A percentile compares a stretch with the other conserved stretches of the same genome.
Evolutionary conservation across 108 stramenopile species (phyloP).

Genomic region (Aureococcus anophagefferens): DNA sequence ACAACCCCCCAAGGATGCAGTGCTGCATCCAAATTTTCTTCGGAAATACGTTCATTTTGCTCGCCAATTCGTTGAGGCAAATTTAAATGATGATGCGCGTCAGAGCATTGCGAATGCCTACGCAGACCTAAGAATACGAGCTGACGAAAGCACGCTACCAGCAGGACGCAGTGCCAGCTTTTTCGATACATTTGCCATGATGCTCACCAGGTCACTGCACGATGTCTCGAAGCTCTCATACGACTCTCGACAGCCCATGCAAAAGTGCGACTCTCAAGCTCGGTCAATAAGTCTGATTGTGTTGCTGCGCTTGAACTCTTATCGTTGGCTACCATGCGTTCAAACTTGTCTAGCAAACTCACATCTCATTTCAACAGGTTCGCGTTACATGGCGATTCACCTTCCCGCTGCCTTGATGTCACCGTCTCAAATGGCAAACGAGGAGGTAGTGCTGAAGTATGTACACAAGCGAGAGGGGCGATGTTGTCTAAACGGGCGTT

Average conservation of each 20-base stretch:
- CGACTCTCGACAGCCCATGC: constrained; percentile 93
- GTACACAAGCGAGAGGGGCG: too few relatives aligned
- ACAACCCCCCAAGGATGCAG: constrained; percentile 57
- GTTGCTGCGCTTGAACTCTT: too few relatives aligned
- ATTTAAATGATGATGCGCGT: constrained; percentile 77
- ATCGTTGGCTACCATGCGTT: too few relatives aligned
- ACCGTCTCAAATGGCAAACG: too few relatives aligned
- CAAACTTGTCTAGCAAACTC: constrained; percentile 51
- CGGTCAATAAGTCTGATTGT: too few relatives aligned
- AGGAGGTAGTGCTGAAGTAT: background rate
- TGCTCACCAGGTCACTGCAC: constrained; percentile 97
- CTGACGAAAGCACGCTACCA: constrained; percentile 73
- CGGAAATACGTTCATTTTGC: constrained; percentile 96
- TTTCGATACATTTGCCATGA: too few relatives aligned
- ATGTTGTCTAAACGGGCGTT: too few relatives aligned
- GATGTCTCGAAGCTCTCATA: constrained; percentile 94
- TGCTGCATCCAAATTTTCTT: constrained; percentile 83
- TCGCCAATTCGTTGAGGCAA: constrained; percentile 75
- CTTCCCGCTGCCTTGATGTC: background rate
- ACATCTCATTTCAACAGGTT: constrained; percentile 71
- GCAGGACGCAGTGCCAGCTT: too few relatives aligned
- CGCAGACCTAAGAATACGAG: constrained; percentile 81
- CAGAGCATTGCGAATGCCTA: constrained; percentile 86
- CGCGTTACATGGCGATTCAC: constrained; percentile 46
- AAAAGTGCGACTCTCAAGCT: constrained; percentile 66